Evolutionary conservation across 106 monocot genomes (phyloP).

Genomic region (Alisma plantagoaquatica): DNA sequence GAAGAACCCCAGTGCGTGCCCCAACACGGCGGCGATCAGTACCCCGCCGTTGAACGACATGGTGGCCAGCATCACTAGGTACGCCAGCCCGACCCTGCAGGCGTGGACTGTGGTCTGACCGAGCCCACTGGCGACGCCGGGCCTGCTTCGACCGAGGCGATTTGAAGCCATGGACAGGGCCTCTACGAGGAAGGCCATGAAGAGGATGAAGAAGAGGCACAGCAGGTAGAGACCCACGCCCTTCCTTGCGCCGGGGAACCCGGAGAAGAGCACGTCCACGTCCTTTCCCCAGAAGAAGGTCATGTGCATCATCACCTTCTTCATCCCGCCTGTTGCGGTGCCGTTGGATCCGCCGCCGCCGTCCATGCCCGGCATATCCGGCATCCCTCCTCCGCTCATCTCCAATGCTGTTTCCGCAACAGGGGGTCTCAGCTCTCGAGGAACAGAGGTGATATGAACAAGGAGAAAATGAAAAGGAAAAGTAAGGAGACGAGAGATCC

Average conservation of each 20-base stretch:
- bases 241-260: slow-evolving; percentile 40
- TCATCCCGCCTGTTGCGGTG: not conserved
- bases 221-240: slow-evolving; percentile 38
- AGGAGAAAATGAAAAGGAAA: no score
- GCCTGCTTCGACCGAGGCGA: not conserved
- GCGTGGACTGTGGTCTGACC: slow-evolving; percentile 24
- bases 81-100: slow-evolving; percentile 26
- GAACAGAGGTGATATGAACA: no score
- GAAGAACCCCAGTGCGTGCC: slow-evolving; percentile 35
- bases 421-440: no score
- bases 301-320: slow-evolving; percentile 27
- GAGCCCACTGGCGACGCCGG: slow-evolving; percentile 10
- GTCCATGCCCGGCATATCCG: not conserved
- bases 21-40: slow-evolving; percentile 25
- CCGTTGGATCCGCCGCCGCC: not conserved
- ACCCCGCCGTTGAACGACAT: slow-evolving; percentile 74
- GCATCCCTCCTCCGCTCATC: no score
- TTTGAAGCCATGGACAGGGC: slow-evolving; percentile 7
- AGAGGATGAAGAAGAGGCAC: slow-evolving; percentile 26
- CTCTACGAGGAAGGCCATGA: slow-evolving; percentile 18
- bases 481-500: no score
- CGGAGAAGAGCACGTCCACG: slow-evolving; percentile 43
- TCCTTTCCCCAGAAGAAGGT: slow-evolving; percentile 62
- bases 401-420: no score
- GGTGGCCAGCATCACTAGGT: slow-evolving; percentile 49